Evolutionary conservation across 1,284 basidiomycete species (phyloP), one percentile per base, ranked within the genome.

Genomic region (Sanguinoderma infundibulare): DNA sequence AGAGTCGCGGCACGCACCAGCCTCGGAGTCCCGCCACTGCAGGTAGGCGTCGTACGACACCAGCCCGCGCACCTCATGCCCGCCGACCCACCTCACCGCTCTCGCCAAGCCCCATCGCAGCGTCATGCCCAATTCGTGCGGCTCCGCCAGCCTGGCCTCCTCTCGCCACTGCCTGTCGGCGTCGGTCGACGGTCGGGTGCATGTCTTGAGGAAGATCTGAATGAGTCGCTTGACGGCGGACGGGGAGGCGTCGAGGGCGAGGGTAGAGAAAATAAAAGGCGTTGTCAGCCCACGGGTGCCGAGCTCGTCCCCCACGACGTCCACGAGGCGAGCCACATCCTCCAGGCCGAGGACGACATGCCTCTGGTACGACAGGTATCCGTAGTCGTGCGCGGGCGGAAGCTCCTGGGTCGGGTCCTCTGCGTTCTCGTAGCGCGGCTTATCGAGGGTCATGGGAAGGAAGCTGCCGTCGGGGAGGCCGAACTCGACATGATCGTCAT

Each of bases 211-310:
- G 77, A 95, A 97, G 1, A 89, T 77, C 35, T 87, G 82, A 66
- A 96, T 89, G 50, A 97, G 83, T 57, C 88, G 80, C 67, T 84
- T 88, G 67, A 94, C 87, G 42, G 87, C 84, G 26, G 85, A 79
- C 7, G 87, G 80, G 40, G 87, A 90, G 47, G 96, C 82, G 70
- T 96, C 94, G 60, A 97, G 86, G 24, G 94, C 94, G 67, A 91
- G 87, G 32, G 87, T 88, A 30, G 91, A 92, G 79, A 97, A 96
- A 63, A 97, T 87, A 76, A 96, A 89, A 14, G 95, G 95, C 2
- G 93, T 95, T 30, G 90, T 90, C 62, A 96, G 83, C 53, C 90
- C 93, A 71, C 92, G 83, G 57, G 84, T 81, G 63, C 81, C 82
- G 53, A 96, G 82, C 77, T 94, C 92, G 61, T 85, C 81, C 39